Base-by-base conservation (phyloP, 2,329 filamentous ascomycete species). In the Apiospora saccharicola region DNA sequence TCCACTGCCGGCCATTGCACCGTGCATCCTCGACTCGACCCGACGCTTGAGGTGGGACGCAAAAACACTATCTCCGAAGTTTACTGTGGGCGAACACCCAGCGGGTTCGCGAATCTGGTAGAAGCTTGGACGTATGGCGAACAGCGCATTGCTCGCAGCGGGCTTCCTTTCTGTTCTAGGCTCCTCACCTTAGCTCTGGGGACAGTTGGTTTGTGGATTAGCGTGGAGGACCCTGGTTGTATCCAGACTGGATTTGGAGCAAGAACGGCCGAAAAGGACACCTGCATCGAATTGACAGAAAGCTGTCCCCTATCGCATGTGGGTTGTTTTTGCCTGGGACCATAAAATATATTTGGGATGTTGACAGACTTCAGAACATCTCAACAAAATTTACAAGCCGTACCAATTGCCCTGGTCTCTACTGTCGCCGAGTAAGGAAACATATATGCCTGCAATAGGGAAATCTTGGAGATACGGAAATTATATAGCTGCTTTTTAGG, bases 51-150 rank as follows among this genome's bases (percentile, higher is more conserved):
- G 57, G 57, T 64, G 34, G 57, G 34, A 64, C 57, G 57, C 57
- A 64, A 64, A 41, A 64, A 41, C 19, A 19, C 41, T n/a, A 64
- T 64, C 57, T 64, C 57, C 57, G 57, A 64, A 61, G 46, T n/a
- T 49, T 49, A 53, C 26, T 19, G 53, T 61, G 53, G 53, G 53
- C 22, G 53, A 61, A 61, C 26, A 37, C 22, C 53, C 30, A 61
- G 53, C 30, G 53, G 30, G 30, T 61, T 37, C 7, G 22, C 26
- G 30, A 61, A 30, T 19, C 53, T 61, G 26, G 53, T 34, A 37
- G 53, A 22, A 34, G 30, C 30, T 22, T 61, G 53, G 53, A 53
- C 51, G 22, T 49, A 49, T 49, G 46, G 46, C 46, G 51, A 14
- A 57, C 51, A 57, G 46, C 46, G 26, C 51, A 34, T 26, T 34